Base-by-base conservation (phyloP, 1,284 basidiomycete species). In the Fomitopsis schrenkii region DNA sequence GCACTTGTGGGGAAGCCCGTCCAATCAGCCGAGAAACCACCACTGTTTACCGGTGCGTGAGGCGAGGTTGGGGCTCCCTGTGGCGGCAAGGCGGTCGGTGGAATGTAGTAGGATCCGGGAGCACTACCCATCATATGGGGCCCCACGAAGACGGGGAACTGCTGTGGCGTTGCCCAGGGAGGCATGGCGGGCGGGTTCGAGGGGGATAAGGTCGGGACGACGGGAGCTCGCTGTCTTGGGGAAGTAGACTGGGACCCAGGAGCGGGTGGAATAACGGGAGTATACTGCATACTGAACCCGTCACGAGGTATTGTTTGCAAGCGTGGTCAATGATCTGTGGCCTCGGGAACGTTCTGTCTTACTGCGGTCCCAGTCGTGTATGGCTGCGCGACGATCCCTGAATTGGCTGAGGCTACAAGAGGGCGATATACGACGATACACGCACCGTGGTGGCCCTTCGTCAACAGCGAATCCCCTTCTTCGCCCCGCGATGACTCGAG, bases 21-120 rank as follows among this genome's bases (percentile, higher is more conserved):
- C 61, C 63, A 73, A 58, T 73, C 71, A 3, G 65, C 54, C 0
- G 70, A 68, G 41, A 71, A 65, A 2, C 71, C 71, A 40, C 64
- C 63, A 8, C 58, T 59, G 1, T 62, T 58, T 2, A 67, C 59
- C 0, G 66, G 66, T 5, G 70, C 64, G 54, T 68, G 58, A 2
- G 69, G 68, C 8, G 70, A 64, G 42, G 41, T 58, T 12, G 59
- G 38, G 9, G 40, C 35, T 44, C 62, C 59, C 10, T 64, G 65
- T 2, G 55, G 58, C 3, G 70, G 70, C 1, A 73, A 66, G 5
- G 61, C 64, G 10, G 71, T 63, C 0, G 70, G 71, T 8, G 72
- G 74, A 57, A 74, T 67, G 61, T 68, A 70, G 67, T 75, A 76
- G 50, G 74, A 75, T 7, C 69, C 68, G 17, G 72, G 73, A 15